Conservation (phyloP, 2,329 filamentous ascomycete species). For the Aspergillus sp. region DNA sequence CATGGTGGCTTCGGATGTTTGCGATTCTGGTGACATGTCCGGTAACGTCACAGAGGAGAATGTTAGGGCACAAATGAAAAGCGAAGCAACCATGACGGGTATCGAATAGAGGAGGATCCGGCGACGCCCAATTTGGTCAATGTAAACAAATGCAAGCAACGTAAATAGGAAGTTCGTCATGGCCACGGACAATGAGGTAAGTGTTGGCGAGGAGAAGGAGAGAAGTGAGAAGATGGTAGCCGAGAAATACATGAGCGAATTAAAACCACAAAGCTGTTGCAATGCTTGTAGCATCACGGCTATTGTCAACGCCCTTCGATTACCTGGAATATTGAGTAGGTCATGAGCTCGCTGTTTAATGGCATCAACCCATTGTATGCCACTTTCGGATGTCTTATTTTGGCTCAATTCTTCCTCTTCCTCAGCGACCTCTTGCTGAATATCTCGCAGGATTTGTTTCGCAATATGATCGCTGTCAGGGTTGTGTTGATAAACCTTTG, state of each 20-base stretch:
- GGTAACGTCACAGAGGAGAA: slow-evolving; percentile 65
- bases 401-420: slow-evolving; percentile 53
- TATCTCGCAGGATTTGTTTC: slow-evolving; percentile 63
- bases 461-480: slow-evolving; percentile 50
- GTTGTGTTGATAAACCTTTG: slow-evolving; percentile 59
- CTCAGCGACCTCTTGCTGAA: slow-evolving; percentile 72
- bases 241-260: slow-evolving; percentile 90
- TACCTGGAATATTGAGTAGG: slow-evolving; percentile 45
- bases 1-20: slow-evolving; percentile 18
- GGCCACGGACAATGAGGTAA: slow-evolving; percentile 77
- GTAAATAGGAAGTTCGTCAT: slow-evolving; percentile 82
- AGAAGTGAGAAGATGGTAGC: slow-evolving; percentile 77
- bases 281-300: slow-evolving; percentile 83
- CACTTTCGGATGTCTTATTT: slow-evolving; percentile 18
- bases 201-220: slow-evolving; percentile 74
- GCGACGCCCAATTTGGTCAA: slow-evolving; percentile 77
- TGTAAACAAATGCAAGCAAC: slow-evolving; percentile 69
- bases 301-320: slow-evolving; percentile 71
- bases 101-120: slow-evolving; percentile 79
- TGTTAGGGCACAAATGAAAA: slow-evolving; percentile 68
- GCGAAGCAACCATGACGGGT: slow-evolving; percentile 75
- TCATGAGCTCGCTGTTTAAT: slow-evolving; percentile 27
- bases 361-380: slow-evolving; percentile 26
- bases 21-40: slow-evolving; percentile 21
- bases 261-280: slow-evolving; percentile 88